phyloP scores from a whole-genome alignment of 768 basidiomycete genomes.

The Russula compacta region DNA sequence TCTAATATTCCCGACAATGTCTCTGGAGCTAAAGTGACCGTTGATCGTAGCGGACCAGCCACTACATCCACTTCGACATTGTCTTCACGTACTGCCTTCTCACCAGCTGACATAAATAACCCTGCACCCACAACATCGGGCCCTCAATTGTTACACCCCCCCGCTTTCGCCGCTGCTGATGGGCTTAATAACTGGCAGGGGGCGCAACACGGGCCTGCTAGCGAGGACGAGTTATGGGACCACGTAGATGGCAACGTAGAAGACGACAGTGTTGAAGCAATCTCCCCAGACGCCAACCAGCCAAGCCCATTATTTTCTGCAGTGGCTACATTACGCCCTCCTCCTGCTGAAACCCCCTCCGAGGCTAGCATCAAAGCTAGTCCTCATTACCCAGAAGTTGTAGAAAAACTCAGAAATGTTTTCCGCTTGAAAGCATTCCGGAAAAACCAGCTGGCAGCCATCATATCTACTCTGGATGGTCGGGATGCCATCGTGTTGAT shows the following conservation, averaged over 20 bases:
- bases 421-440: slow-evolving; percentile 70
- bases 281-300: slow-evolving; percentile 9
- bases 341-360: neutral
- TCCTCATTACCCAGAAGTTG: slow-evolving; percentile 42
- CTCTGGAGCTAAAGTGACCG: neutral
- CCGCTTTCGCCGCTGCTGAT: neutral
- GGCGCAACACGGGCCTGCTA: slow-evolving; percentile 10
- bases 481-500: slow-evolving; percentile 90
- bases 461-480: slow-evolving; percentile 68
- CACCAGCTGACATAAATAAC: neutral
- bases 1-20: neutral
- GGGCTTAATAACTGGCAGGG: neutral
- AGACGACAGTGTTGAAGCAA: slow-evolving; percentile 20
- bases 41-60: neutral
- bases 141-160: neutral
- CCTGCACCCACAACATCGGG: neutral
- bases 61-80: neutral
- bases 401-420: slow-evolving; percentile 40
- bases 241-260: slow-evolving; percentile 29
- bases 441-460: slow-evolving; percentile 77
- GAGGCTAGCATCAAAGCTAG: slow-evolving; percentile 12
- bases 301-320: neutral
- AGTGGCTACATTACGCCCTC: neutral
- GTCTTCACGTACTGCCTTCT: neutral
- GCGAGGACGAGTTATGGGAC: slow-evolving; percentile 43